A percentile compares a stretch with the other conserved stretches of the same genome.
Conservation (phyloP, 805 yeast genomes). For the Starmerella sirachaensis region DNA sequence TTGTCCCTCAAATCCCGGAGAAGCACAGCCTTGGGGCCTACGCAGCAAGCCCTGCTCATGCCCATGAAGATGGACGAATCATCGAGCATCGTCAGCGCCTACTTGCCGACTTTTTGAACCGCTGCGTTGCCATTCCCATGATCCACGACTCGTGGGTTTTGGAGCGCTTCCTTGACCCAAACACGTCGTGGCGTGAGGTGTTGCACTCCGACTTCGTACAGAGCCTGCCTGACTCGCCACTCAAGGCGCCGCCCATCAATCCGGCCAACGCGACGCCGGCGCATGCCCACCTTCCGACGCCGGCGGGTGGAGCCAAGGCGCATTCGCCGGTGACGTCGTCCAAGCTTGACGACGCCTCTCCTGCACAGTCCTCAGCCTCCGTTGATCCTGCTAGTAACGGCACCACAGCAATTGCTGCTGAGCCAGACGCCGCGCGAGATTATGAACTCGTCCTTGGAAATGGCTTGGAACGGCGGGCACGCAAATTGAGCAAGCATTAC, state of each 20-base stretch:
- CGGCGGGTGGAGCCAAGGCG: slow-evolving; percentile 34
- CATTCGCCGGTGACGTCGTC: slow-evolving; percentile 10
- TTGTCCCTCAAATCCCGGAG: slow-evolving; percentile 91
- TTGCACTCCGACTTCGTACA: slow-evolving; percentile 44
- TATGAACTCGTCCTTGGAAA: slow-evolving; percentile 35
- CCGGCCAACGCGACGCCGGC: slow-evolving; percentile 47
- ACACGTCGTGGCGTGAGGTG: slow-evolving; percentile 72
- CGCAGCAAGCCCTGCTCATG: slow-evolving; percentile 36
- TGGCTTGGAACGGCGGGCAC: slow-evolving; percentile 47
- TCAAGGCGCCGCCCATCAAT: slow-evolving; percentile 50
- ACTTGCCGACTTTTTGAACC: slow-evolving; percentile 63
- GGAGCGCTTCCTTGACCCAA: slow-evolving; percentile 72
- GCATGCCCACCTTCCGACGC: slow-evolving; percentile 52
- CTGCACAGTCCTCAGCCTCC: too few species aligned
- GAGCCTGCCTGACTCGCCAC: slow-evolving; percentile 39
- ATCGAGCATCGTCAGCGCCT: slow-evolving; percentile 64
- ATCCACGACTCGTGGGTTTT: slow-evolving; percentile 52
- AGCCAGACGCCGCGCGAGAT: slow-evolving; percentile 31
- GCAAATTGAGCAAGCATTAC: slow-evolving; percentile 42
- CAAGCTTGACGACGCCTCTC: too few species aligned
- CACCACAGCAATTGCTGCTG: neutral
- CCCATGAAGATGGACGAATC: slow-evolving; percentile 32
- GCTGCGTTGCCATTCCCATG: slow-evolving; percentile 50
- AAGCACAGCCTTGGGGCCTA: slow-evolving; percentile 51
- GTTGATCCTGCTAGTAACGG: neutral